These are phyloP conservation scores for Moricandia moricandioides DNA, from an alignment of 345 rosid species.

Conservation along the genomic window DNA sequence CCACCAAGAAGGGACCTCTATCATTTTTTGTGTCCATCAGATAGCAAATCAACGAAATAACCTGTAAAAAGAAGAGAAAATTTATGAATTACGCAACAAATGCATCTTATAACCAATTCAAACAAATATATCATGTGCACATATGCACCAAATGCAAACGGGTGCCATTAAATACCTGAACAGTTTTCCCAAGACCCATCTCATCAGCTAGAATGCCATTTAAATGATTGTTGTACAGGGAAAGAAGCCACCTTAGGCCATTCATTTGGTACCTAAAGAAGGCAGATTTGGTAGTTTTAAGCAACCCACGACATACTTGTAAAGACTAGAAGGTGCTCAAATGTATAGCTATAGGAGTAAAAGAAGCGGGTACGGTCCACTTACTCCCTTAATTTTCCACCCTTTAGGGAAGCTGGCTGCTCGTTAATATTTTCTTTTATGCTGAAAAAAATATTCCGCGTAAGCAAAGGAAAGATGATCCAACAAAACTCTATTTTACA, in stretches of 20 bases:
- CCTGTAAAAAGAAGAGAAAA: conserved; percentile 41
- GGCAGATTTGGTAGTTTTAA: conserved; percentile 21
- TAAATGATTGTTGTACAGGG: conserved; percentile 80
- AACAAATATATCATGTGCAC: neutral
- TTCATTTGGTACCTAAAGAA: conserved; percentile 87
- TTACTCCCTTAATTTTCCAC: conserved; percentile 93
- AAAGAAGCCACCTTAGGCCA: conserved; percentile 89
- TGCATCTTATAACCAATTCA: neutral
- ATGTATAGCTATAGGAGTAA: neutral
- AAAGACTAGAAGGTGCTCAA: neutral
- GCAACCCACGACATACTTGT: conserved; percentile 12
- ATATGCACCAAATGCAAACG: neutral
- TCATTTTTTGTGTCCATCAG: conserved; percentile 90
- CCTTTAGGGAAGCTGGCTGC: conserved; percentile 67
- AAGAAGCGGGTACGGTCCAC: conserved; percentile 32
- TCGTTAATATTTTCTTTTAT: conserved; percentile 78
- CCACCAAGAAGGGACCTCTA: conserved; percentile 90
- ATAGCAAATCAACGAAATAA: conserved; percentile 77
- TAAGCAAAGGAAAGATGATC: neutral
- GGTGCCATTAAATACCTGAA: conserved; percentile 52
- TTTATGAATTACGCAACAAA: neutral
- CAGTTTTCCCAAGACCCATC: conserved; percentile 98
- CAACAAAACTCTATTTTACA: neutral
- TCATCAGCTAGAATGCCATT: conserved; percentile 97
- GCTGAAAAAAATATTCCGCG: conserved; percentile 44